Evolutionary conservation across 768 basidiomycete genomes (phyloP), one percentile per base, ranked within the genome.

Genomic region (Gymnopilus dilepis): DNA sequence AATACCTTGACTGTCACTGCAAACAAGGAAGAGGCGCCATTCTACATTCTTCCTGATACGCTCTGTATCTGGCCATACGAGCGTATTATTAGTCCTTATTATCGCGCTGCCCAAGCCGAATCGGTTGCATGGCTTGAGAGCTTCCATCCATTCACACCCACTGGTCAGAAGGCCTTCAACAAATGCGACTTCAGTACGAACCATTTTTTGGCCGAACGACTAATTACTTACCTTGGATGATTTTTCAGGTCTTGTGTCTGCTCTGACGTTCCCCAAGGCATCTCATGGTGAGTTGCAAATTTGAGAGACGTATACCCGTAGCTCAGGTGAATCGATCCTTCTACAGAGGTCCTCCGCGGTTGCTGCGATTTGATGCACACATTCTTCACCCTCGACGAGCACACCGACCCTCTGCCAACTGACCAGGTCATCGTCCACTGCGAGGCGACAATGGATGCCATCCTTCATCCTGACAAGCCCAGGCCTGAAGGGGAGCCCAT

Each of bases 301-400:
- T 6, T 6, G 6, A n/a, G n/a, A n/a, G 33, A 34, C 33, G 6
- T 12, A n/a, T 40, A 21, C 5, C n/a, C n/a, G n/a, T 17, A 34
- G 3, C 30, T 33, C 4, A 17, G 6, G 8, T 2, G 40, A 19
- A 6, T 24, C n/a, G n/a, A n/a, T n/a, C n/a, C n/a, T n/a, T n/a
- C n/a, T n/a, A 6, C 31, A 62, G 61, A 62, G 22, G 21, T 52
- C 12, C 56, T 62, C 9, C 61, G 61, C 13, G 43, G 56, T 37
- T 54, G 48, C 24, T 62, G 61, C 47, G 61, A 62, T 43, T 57
- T 62, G 21, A 62, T 62, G 61, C 56, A 62, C 41, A 52, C 56
- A 0, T 62, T 52, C 61, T 62, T 58, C 50, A 57, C 42, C 4
- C 37, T 58, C 1, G 61, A 62, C 21, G 61, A 62, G 61, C 48